These are phyloP conservation scores for Citrus maxima DNA, from an alignment of 345 rosid genomes.

Conservation along the genomic window DNA sequence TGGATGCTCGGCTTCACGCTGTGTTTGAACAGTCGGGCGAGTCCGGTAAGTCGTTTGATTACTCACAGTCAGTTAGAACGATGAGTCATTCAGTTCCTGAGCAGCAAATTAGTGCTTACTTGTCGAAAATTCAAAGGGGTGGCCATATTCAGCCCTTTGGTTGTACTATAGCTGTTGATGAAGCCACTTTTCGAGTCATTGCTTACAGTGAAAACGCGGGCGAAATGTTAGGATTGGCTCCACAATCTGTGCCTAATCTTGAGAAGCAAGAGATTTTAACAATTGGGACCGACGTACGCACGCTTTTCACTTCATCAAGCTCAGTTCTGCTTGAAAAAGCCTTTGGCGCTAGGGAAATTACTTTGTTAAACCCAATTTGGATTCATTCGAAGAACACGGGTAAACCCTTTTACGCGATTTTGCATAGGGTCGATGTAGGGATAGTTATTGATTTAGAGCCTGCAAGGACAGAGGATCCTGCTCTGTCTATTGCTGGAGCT, in stretches of 20 bases:
- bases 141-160: conserved; percentile 92
- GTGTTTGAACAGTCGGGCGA: conserved; percentile 89
- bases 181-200: conserved; percentile 57
- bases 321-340: conserved; percentile 69
- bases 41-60: conserved; percentile 84
- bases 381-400: conserved; percentile 82
- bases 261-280: conserved; percentile 62
- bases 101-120: conserved; percentile 79
- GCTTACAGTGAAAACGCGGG: conserved; percentile 84
- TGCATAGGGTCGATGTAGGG: conserved; percentile 93
- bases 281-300: conserved; percentile 69
- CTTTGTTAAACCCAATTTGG: conserved; percentile 88
- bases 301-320: conserved; percentile 62
- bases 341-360: conserved; percentile 82
- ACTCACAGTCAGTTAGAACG: conserved; percentile 67
- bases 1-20: conserved; percentile 91
- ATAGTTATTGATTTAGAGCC: conserved; percentile 97
- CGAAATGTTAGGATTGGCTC: conserved; percentile 82
- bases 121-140: conserved; percentile 88
- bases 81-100: conserved; percentile 66
- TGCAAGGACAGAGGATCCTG: conserved; percentile 91
- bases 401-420: conserved; percentile 82
- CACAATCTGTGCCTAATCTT: conserved; percentile 80
- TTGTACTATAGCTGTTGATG: conserved; percentile 84
- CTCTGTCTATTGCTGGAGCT: conserved; percentile 93